Evolutionary conservation across 176 grass and related monocot species (phyloP), one percentile per base, ranked within the genome.

Genomic region (Eragrostis curvula): DNA sequence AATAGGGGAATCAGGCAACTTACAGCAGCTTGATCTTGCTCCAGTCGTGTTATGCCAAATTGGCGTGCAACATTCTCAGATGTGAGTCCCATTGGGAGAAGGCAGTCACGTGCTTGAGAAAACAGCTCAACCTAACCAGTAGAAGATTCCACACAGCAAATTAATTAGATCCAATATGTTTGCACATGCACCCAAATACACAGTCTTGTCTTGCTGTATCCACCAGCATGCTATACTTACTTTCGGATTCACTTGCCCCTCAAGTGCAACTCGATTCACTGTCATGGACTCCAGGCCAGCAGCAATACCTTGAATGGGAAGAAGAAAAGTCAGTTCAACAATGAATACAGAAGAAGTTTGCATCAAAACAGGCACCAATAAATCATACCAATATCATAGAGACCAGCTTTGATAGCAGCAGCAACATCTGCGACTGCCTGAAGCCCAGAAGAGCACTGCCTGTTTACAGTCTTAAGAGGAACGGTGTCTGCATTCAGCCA

Each of bases 361-460:
- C 9, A 41, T 49, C 43, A 76, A 72, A 73, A 25, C 28, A 86
- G 27, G 11, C 14, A 28, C 14, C 42, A 36, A 75, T 3, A 85
- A 74, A 72, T 21, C 68, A 71, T 84, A 95, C 96, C 93, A 56
- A 96, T 93, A 82, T 93, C 87, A 85, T 98, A 98, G 57, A 89
- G 75, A 17, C 96, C 90, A 62, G 88, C 80, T 86, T 91, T 95
- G 74, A 98, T 98, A 83, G 79, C 82, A 83, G 89, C 41, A 40
- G 96, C 96, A 88, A 98, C 80, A 88, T 96, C 89, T 52, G 96
- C 89, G 80, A 95, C 90, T 69, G 96, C 96, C 85, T 98, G 93
- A 86, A 98, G 93, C 12, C 96, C 96, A 82, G 91, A 98, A 3
- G 96, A 96, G 71, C 96, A 98, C 68, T 98, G 90, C 61, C 92